Evolutionary conservation across 306 rosid species (phyloP), one percentile per base, ranked within the genome.

Genomic region (Inga laurina): DNA sequence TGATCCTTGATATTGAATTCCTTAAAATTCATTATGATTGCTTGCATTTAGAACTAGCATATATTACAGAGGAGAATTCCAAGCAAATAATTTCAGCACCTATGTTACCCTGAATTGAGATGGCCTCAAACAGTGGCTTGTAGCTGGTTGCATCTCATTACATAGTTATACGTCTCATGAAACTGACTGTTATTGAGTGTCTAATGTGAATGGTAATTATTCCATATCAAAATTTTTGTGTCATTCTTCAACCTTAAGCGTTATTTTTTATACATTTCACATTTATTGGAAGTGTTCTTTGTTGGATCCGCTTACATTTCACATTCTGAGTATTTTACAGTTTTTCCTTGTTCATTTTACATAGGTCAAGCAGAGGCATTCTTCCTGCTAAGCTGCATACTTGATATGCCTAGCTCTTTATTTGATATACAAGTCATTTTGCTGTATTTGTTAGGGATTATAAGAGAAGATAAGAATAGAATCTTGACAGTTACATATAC

Each of bases 281-380:
- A 11, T 32, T 72, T 62, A 15, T 71, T 34, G 59, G 43, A 73
- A 30, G 19, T 39, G 2, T 16, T 44, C 14, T 75, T 41, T 41
- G 52, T 43, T 64, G 4, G 64, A 79, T 66, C 69, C 64, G 41
- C 27, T 32, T 75, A 34, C 43, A 32, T 30, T 6, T 79, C 62
- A 15, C 32, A n/a, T 32, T 49, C 34, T 59, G 30, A 30, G 54
- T 71, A 32, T 64, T 61, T 75, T 65, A 77, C 69, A 45, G 68
- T 48, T 81, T 67, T 74, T 39, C 78, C 52, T 49, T 69, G 74
- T 39, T 56, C 81, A 72, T 67, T 84, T 48, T 81, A 74, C 80
- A 67, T 81, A 84, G 85, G 87, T 81, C 78, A 78, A 69, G 43
- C 70, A 48, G 83, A 80, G 34, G 87, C 70, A 74, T 59, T 66